Evolutionary conservation across 805 yeast genomes (phyloP), one percentile per base, ranked within the genome.

Genomic region (Yarrowia keelungensis): DNA sequence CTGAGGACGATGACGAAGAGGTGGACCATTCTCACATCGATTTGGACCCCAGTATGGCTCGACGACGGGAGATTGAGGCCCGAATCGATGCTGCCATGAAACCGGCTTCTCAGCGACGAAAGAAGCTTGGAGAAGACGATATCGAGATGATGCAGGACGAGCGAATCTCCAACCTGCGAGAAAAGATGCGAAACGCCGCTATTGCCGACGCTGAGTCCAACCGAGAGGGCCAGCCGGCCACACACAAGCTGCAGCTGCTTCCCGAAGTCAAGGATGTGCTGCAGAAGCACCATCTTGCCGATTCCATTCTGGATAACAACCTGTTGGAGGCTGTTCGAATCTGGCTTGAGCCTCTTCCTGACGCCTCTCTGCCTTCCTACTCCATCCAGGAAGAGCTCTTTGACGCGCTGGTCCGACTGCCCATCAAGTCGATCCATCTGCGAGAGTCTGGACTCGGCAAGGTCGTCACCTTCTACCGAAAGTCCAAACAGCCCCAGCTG

Each of bases 271-370:
- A 84, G 71, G 87, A 85, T 70, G 86, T 90, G 2, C 81, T 95
- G 75, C 83, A 91, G 36, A 89, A 92, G 80, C 92, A 92, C 2
- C 90, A 89, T 76, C 82, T 95, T 74, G 93, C 97, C 42, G 97
- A 94, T 76, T 89, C 97, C 38, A 91, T 95, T 70, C 83, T 95
- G 75, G 99, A 95, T 81, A 95, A 95, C 77, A 95, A 95, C 78
- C 79, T 95, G 74, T 82, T 95, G 70, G 98, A 94, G 74, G 94
- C 97, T 64, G 93, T 95, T 36, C 85, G 98, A 73, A 88, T 92
- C 77, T 95, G 99, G 99, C 83, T 95, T 69, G 99, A 95, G 79
- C 99, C 99, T 39, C 83, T 95, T 74, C 99, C 99, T 3, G 98
- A 96, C 82, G 97, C 96, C 56, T 91, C 97, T 11, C 83, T 95